phyloP scores from a whole-genome alignment of 371 early-diverging fungal genomes.

The Mucor sp. region DNA sequence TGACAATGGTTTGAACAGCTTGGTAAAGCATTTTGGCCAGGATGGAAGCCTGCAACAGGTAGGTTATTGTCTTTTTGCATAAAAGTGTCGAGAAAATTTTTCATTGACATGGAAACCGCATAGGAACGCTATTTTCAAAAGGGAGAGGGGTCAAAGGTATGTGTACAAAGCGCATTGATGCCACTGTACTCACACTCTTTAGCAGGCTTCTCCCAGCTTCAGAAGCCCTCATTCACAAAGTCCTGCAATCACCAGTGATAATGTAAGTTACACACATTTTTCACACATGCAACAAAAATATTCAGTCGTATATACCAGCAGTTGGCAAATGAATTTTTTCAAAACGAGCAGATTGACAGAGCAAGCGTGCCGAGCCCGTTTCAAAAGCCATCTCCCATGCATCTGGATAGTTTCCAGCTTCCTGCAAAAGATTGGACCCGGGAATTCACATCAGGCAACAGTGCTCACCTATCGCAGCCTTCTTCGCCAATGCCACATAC shows the following conservation, averaged over 20 bases:
- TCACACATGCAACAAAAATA: background rate
- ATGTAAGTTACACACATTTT: constrained; percentile 21
- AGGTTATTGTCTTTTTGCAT: constrained; percentile 18
- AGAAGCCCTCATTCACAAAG: constrained; percentile 25
- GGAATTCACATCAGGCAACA: constrained; percentile 63
- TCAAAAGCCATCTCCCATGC: constrained; percentile 34
- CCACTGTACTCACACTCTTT: background rate
- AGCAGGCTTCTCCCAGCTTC: constrained; percentile 27
- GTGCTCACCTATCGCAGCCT: constrained; percentile 43
- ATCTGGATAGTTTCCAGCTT: constrained; percentile 24
- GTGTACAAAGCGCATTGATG: background rate
- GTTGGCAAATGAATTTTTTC: constrained; percentile 47
- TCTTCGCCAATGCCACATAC: constrained; percentile 36
- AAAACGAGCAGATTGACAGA: constrained; percentile 30
- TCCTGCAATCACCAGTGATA: constrained; percentile 3
- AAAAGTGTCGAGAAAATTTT: background rate
- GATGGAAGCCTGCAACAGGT: constrained; percentile 81
- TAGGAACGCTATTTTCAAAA: constrained; percentile 61
- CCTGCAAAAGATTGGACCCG: constrained; percentile 58
- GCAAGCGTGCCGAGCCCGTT: constrained; percentile 25
- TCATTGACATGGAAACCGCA: constrained; percentile 1
- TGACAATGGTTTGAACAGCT: constrained; percentile 68
- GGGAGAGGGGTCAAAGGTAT: constrained; percentile 59
- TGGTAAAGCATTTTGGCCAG: constrained; percentile 75
- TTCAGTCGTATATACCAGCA: constrained; percentile 4